A percentile compares a stretch with the other conserved stretches of the same genome.
phyloP scores from a whole-genome alignment of 768 basidiomycete species.

The Lactarius trivialis region DNA sequence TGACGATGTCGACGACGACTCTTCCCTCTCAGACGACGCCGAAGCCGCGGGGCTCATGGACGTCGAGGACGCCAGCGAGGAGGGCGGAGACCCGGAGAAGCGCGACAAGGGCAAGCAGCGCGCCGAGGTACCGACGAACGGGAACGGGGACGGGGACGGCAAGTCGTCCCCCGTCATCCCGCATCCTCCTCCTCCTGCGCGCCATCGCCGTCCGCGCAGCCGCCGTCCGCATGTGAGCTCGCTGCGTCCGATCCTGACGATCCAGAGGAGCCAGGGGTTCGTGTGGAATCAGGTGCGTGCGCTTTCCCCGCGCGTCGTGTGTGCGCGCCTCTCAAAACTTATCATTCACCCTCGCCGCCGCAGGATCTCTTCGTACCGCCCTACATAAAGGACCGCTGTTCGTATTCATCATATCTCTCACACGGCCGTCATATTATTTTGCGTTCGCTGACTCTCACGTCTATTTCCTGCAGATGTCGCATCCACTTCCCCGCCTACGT shows the following conservation, averaged over 20 bases:
- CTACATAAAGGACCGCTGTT: conserved; percentile 87
- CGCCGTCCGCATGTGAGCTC: conserved; percentile 50
- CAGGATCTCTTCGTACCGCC: conserved; percentile 84
- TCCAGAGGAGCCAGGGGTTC: conserved; percentile 81
- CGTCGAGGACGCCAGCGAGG: conserved; percentile 13
- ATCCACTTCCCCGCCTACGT: conserved; percentile 75
- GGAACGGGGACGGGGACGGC: conserved; percentile 1
- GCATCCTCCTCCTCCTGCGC: conserved; percentile 42
- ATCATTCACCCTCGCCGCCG: background rate
- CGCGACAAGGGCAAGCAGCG: conserved; percentile 59
- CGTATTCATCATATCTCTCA: conserved; percentile 31
- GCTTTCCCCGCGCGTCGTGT: background rate
- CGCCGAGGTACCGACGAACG: conserved; percentile 47
- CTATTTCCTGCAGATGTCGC: conserved; percentile 52
- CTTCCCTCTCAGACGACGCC: conserved; percentile 25
- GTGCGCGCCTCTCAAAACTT: background rate
- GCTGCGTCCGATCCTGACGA: conserved; percentile 78
- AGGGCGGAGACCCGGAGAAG: conserved; percentile 10
- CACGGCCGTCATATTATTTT: conserved; percentile 1
- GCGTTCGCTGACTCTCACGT: background rate
- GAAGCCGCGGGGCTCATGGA: conserved; percentile 29
- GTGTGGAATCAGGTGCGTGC: conserved; percentile 80
- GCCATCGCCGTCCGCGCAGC: conserved; percentile 33
- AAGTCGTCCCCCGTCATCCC: conserved; percentile 24
- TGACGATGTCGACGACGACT: conserved; percentile 50